Percentiles rank a stretch among this genome's conserved stretches.
These are phyloP conservation scores for Candolleomyces efflorescens DNA, from an alignment of 768 basidiomycete species.

Conservation along the genomic window DNA sequence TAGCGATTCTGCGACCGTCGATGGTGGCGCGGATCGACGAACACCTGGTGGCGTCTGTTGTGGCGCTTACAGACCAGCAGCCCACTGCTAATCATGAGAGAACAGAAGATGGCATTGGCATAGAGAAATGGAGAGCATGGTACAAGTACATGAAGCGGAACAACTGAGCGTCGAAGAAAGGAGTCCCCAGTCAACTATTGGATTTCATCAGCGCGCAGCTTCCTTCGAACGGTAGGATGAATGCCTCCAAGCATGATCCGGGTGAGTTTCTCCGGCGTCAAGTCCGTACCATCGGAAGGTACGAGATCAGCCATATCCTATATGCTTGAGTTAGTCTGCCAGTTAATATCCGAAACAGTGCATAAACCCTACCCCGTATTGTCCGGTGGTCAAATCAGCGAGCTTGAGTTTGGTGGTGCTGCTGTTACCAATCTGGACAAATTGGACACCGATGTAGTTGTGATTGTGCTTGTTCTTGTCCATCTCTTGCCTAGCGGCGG, in stretches of 20 bases:
- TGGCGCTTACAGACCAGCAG: no score
- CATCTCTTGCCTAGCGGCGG: slow-evolving; percentile 19
- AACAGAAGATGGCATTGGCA: no score
- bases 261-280: slow-evolving; percentile 25
- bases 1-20: no score
- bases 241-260: slow-evolving; percentile 30
- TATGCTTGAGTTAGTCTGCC: background rate
- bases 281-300: slow-evolving; percentile 16
- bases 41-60: no score
- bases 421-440: slow-evolving; percentile 31
- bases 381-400: slow-evolving; percentile 20
- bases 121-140: no score
- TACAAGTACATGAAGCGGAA: no score
- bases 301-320: slow-evolving; percentile 31
- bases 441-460: slow-evolving; percentile 28
- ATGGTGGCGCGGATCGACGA: no score
- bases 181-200: background rate
- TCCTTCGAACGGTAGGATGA: slow-evolving; percentile 24
- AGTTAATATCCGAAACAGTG: no score
- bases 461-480: slow-evolving; percentile 24
- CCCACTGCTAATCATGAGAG: no score
- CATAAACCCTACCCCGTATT: slow-evolving; percentile 19
- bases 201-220: background rate
- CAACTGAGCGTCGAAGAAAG: no score
- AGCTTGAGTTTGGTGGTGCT: slow-evolving; percentile 16